A percentile compares a stretch with the other conserved stretches of the same genome.
Evolutionary conservation across 1,139 yeast genomes (phyloP).

Genomic region (Saccharomyces hybrid): DNA sequence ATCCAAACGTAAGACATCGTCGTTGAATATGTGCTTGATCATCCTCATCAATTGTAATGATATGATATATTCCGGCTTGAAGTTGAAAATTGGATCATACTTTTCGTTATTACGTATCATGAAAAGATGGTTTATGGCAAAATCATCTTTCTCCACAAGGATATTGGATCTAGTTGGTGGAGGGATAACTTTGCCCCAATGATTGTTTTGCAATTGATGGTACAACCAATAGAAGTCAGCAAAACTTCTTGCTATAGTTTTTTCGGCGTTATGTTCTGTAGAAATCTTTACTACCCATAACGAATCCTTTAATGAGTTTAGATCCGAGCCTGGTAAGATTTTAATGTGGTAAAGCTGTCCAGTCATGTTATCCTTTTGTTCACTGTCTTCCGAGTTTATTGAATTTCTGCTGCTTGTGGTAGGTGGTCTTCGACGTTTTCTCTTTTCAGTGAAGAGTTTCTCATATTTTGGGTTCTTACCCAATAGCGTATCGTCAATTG

Average conservation of each 20-base stretch:
- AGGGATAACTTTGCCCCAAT: conserved; percentile 81
- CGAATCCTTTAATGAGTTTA: neutral
- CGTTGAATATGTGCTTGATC: conserved; percentile 59
- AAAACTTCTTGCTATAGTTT: conserved; percentile 44
- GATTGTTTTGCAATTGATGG: conserved; percentile 69
- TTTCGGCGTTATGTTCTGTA: neutral
- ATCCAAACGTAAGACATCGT: conserved; percentile 51
- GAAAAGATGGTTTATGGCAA: neutral
- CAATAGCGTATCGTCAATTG: neutral
- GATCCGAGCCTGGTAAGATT: neutral
- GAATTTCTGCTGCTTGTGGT: neutral
- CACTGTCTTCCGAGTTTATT: neutral
- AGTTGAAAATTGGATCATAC: neutral
- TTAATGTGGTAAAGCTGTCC: neutral
- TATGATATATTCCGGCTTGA: conserved; percentile 57
- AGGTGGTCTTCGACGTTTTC: neutral
- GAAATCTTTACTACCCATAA: neutral
- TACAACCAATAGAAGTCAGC: conserved; percentile 76
- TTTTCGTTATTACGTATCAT: neutral
- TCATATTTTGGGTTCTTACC: neutral
- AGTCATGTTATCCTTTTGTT: neutral
- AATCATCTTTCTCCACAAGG: conserved; percentile 61
- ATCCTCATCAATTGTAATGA: conserved; percentile 62
- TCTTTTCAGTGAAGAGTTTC: neutral
- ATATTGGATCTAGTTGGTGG: conserved; percentile 76